Percentiles rank a stretch among this genome's conserved stretches.
Evolutionary conservation across 2,329 filamentous ascomycete genomes (phyloP).

Genomic region (Endothia cerciana): DNA sequence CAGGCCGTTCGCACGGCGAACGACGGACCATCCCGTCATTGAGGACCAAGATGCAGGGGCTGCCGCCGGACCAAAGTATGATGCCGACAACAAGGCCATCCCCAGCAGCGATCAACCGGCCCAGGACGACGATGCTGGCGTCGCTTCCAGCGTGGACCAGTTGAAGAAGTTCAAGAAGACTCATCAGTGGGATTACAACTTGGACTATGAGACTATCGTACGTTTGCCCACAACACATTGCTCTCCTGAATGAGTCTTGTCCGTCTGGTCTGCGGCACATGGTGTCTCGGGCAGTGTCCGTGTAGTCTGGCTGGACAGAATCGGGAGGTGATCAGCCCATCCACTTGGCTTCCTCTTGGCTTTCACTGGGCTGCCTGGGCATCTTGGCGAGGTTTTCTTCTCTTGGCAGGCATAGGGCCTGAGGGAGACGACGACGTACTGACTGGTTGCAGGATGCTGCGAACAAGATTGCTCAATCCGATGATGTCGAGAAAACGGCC

Average conservation of each 20-base stretch:
- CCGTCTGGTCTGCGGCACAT: neutral
- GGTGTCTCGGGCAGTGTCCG: neutral
- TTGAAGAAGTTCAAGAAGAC: conserved; percentile 27
- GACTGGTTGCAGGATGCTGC: conserved; percentile 6
- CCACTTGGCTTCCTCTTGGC: neutral
- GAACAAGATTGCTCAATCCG: conserved; percentile 22
- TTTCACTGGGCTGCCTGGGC: neutral
- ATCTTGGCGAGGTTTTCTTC: neutral
- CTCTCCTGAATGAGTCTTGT: neutral
- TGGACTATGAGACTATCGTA: conserved; percentile 26
- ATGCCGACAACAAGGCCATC: conserved; percentile 20
- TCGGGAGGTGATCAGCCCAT: neutral
- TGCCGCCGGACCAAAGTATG: neutral
- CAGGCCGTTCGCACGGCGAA: conserved; percentile 20
- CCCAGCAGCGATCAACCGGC: neutral
- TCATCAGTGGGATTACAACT: conserved; percentile 26
- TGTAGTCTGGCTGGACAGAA: neutral
- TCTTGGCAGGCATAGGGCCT: neutral
- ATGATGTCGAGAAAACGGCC: conserved; percentile 28
- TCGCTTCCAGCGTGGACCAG: conserved; percentile 23
- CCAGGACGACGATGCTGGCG: conserved; percentile 6
- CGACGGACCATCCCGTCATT: conserved; percentile 24
- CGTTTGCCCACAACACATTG: neutral
- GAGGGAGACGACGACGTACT: neutral
- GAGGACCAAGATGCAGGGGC: neutral